Conservation (phyloP, 1,139 yeast genomes). For the Saccharomyces hybrid region DNA sequence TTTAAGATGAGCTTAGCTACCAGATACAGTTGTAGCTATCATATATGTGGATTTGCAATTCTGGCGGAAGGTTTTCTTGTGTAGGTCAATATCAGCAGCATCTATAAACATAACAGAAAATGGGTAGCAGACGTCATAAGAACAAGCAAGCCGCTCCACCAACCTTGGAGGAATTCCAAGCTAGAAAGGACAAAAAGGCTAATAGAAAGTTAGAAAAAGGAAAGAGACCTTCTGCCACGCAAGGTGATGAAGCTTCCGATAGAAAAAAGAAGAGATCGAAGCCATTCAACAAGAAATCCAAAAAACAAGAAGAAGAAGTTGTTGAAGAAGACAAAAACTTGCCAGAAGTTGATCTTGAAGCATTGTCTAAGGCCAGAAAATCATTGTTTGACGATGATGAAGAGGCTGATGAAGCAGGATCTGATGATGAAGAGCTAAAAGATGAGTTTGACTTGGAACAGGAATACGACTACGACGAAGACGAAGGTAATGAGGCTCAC, state of each 20-base stretch:
- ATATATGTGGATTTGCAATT: not conserved
- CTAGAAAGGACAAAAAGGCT: conserved; percentile 39
- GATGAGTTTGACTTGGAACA: conserved; percentile 54
- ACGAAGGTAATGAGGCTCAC: conserved; percentile 47
- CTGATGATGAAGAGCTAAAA: conserved; percentile 41
- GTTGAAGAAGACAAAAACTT: conserved; percentile 39
- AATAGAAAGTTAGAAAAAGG: conserved; percentile 28
- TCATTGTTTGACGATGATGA: conserved; percentile 71
- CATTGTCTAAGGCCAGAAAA: conserved; percentile 58
- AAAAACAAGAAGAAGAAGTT: conserved; percentile 30
- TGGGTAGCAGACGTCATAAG: conserved; percentile 85
- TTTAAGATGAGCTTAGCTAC: conserved; percentile 1
- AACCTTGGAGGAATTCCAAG: conserved; percentile 69
- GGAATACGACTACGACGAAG: conserved; percentile 42
- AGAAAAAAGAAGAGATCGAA: conserved; percentile 18
- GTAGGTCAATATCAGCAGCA: not conserved
- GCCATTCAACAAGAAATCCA: conserved; percentile 14
- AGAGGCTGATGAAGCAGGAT: conserved; percentile 40
- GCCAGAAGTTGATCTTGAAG: conserved; percentile 60
- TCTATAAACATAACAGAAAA: conserved; percentile 22
- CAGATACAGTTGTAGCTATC: not conserved
- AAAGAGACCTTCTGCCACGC: conserved; percentile 11
- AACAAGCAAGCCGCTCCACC: conserved; percentile 91
- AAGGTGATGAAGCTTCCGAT: conserved; percentile 14
- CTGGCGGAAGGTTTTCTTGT: not conserved